phyloP scores from a whole-genome alignment of 441 rosid species.

The Gossypium schwendimanii region DNA sequence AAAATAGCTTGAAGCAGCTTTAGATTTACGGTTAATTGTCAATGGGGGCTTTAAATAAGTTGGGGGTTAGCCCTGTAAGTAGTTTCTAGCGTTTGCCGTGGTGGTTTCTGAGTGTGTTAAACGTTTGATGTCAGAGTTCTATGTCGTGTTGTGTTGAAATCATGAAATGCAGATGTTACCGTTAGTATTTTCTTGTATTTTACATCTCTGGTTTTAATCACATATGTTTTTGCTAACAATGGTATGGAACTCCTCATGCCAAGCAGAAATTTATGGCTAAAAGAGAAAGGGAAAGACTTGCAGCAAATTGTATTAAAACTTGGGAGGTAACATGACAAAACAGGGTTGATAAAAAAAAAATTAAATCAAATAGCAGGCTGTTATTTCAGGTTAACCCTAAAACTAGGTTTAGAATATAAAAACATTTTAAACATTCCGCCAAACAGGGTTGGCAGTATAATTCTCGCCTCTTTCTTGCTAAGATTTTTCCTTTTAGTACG shows the following conservation, averaged over 20 bases:
- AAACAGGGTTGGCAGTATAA: conserved; percentile 17
- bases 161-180: background rate
- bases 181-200: background rate
- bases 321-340: background rate
- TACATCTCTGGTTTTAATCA: background rate
- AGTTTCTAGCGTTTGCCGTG: background rate
- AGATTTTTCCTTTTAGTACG: background rate
- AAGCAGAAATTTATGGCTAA: background rate
- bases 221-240: background rate
- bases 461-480: background rate
- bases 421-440: conserved; percentile 25
- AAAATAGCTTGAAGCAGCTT: conserved; percentile 22
- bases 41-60: background rate
- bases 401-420: background rate
- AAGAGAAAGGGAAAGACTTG: background rate
- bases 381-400: background rate
- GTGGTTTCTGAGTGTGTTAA: background rate
- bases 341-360: too few species aligned
- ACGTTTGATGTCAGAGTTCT: background rate
- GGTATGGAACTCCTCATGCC: too few species aligned
- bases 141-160: background rate
- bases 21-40: background rate
- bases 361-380: background rate
- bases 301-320: background rate
- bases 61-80: background rate